Base-by-base conservation (phyloP, 192 early-diverging fungal genomes). In the Martensiomyces pterosporus region DNA sequence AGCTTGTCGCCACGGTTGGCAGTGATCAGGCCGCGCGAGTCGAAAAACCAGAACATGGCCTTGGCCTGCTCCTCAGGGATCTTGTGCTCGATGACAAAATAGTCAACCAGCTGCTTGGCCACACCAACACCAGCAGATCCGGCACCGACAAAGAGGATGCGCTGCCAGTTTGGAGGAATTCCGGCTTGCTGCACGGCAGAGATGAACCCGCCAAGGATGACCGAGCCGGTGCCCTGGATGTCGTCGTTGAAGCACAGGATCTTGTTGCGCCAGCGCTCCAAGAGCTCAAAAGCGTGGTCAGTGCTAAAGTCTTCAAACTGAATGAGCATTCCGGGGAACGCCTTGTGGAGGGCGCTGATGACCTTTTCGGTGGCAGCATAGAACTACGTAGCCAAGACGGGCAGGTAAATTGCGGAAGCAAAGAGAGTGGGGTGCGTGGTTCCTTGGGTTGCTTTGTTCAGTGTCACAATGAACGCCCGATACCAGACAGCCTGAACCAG, bases 261-360 rank as follows among this genome's bases (percentile, higher is more conserved):
- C 16, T 78, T 71, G 55, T 84, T 39, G 47, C 87, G 80, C 69
- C 92, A 93, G 46, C 84, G 77, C 15, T 84, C 80, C 39, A 97
- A 67, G 22, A 92, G 70, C 13, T 80, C 85, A 62, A 95, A 94
- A 7, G 94, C 89, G 43, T 96, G 91, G 53, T 92, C 90, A 6
- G 89, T 86, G 18, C 88, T 90, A 52, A 93, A 98, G 61, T 98
- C 95, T 67, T 98, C 95, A 44, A 95, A 97, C 74, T 98, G 95
- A 41, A 98, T 85, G 16, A 98, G 76, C 54, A 93, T 59, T 22
- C 79, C 57, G 9, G 92, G 92, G 72, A 88, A 93, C 13, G 83
- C 80, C 1, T 47, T 40, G 40, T 79, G 79, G 9, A 98, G 49
- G 13, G 84, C 75, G 36, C 55, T 49, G 64, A 92, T 76, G 24